Percentiles rank a stretch among this genome's conserved stretches.
phyloP scores from a whole-genome alignment of 2,329 filamentous ascomycete species.

The Sporothrix globosa region DNA sequence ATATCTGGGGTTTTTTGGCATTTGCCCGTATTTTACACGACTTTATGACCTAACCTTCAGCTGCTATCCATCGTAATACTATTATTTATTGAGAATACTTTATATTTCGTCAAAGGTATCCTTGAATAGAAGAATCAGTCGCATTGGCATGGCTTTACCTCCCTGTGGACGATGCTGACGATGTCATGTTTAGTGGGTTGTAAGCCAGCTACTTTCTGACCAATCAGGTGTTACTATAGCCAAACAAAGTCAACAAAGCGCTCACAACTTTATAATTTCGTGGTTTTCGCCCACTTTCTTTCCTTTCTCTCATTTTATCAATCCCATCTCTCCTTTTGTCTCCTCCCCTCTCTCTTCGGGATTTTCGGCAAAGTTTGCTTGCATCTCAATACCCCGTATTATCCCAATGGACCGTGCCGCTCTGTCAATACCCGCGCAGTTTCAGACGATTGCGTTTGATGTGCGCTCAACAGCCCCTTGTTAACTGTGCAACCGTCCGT shows the following conservation, averaged over 20 bases:
- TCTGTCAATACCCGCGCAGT: background rate
- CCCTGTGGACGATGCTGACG: background rate
- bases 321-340: background rate
- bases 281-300: background rate
- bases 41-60: too few species aligned
- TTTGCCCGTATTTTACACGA: too few species aligned
- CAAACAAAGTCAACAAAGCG: slow-evolving; percentile 29
- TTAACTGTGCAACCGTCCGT: slow-evolving; percentile 3
- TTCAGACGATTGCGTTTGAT: slow-evolving; percentile 35
- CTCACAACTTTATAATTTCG: background rate
- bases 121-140: background rate
- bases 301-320: too few species aligned
- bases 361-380: background rate
- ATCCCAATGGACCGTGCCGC: slow-evolving; percentile 9
- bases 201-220: background rate
- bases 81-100: background rate
- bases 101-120: background rate
- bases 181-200: background rate
- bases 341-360: background rate
- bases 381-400: background rate
- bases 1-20: too few species aligned
- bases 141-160: background rate
- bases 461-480: slow-evolving; percentile 24
- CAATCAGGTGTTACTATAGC: slow-evolving; percentile 32
- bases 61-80: too few species aligned